Percentiles rank a stretch among this genome's conserved stretches.
phyloP scores from a whole-genome alignment of 2,329 filamentous ascomycete species.

The Apiospora rasikravindrae region DNA sequence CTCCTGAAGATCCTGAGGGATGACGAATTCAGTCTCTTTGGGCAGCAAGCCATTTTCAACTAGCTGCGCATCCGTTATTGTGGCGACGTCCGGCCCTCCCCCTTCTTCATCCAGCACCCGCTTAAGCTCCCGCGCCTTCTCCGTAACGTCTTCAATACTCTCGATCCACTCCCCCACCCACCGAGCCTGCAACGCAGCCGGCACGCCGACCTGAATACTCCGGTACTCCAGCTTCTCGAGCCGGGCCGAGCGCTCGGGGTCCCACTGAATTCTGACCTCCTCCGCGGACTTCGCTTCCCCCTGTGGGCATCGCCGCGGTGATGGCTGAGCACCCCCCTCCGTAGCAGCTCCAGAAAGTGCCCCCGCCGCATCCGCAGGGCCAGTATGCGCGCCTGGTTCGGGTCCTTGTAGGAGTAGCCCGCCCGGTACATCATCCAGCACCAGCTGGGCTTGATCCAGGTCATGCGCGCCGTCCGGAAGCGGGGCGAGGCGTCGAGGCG shows the following conservation, averaged over 20 bases:
- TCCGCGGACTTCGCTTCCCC: too few relatives aligned
- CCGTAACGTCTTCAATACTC: constrained; percentile 64
- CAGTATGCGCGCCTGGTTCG: constrained; percentile 59
- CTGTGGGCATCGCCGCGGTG: too few relatives aligned
- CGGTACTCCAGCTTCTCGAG: constrained; percentile 54
- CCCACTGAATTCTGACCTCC: constrained; percentile 66
- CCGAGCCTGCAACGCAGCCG: constrained; percentile 46
- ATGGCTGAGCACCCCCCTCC: constrained; percentile 36
- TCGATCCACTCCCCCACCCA: constrained; percentile 60
- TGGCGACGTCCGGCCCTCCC: constrained; percentile 24
- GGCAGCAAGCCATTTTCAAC: constrained; percentile 47
- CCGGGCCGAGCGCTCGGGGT: constrained; percentile 59
- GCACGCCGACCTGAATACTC: constrained; percentile 68
- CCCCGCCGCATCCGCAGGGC: constrained; percentile 59
- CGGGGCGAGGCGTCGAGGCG: constrained; percentile 56
- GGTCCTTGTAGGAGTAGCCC: constrained; percentile 64
- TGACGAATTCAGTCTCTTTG: constrained; percentile 46
- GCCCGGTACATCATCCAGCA: constrained; percentile 68
- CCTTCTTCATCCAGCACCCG: constrained; percentile 47
- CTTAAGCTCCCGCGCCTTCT: constrained; percentile 54
- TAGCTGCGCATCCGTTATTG: constrained; percentile 42
- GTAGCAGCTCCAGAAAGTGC: constrained; percentile 55
- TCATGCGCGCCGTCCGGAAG: constrained; percentile 63
- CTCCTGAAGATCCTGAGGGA: background rate
- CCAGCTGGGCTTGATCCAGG: constrained; percentile 70